Conservation (phyloP, 371 early-diverging fungal genomes). For the Lichtheimia ornata region DNA sequence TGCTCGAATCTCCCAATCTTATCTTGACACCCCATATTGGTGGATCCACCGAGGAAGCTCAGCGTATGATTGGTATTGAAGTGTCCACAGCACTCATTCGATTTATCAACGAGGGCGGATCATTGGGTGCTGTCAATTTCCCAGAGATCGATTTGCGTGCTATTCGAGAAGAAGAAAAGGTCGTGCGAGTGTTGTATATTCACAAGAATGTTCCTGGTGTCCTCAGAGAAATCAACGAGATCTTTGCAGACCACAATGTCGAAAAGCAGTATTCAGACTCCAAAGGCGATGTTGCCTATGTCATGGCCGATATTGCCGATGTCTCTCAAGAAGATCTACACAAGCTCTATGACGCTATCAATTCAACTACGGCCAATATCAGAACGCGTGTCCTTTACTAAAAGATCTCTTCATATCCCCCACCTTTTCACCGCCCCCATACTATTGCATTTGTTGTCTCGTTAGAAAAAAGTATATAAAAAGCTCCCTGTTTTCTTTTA, state of each 20-base stretch:
- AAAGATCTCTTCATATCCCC: neutral
- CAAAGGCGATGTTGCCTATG: constrained; percentile 89
- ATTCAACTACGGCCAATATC: constrained; percentile 75
- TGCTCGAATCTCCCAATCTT: constrained; percentile 85
- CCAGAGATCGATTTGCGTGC: constrained; percentile 92
- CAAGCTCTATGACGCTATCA: constrained; percentile 68
- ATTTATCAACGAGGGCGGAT: constrained; percentile 86
- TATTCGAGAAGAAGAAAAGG: constrained; percentile 64
- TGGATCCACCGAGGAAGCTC: constrained; percentile 99
- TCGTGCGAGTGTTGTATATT: constrained; percentile 83
- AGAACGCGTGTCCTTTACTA: constrained; percentile 80
- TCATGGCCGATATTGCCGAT: constrained; percentile 91
- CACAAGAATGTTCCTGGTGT: constrained; percentile 98
- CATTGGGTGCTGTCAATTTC: constrained; percentile 93
- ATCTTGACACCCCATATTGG: constrained; percentile 97
- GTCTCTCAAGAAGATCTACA: constrained; percentile 70
- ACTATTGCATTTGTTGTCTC: too few species aligned
- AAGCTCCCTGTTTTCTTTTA: too few species aligned
- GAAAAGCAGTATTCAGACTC: constrained; percentile 97
- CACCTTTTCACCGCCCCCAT: neutral
- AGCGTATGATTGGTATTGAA: constrained; percentile 94
- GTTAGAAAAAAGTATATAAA: too few species aligned
- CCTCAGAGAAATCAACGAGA: constrained; percentile 88
- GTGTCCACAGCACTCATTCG: constrained; percentile 81
- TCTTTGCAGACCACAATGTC: constrained; percentile 92